These are phyloP conservation scores for Wickerhamomyces strasburgensis DNA, from an alignment of 805 yeast species.

Conservation along the genomic window DNA sequence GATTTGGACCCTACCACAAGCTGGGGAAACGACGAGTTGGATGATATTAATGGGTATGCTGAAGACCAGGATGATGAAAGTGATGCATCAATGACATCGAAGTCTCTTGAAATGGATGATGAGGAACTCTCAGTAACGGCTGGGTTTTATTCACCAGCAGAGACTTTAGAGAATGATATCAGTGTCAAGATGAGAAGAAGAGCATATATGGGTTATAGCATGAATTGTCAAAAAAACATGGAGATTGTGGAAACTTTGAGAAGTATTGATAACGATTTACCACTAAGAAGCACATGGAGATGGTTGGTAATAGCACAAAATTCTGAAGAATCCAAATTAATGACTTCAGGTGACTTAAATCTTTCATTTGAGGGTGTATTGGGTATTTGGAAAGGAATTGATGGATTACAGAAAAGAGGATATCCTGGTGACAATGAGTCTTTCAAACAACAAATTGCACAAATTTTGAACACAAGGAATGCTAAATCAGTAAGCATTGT, in stretches of 20 bases:
- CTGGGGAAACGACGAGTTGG: conserved; percentile 23
- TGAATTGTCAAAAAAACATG: conserved; percentile 61
- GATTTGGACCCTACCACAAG: conserved; percentile 13
- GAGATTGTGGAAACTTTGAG: conserved; percentile 49
- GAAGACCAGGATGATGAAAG: not conserved
- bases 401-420: conserved; percentile 44
- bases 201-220: conserved; percentile 68
- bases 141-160: conserved; percentile 30
- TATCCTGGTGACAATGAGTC: conserved; percentile 28
- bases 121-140: conserved; percentile 20
- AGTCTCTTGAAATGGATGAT: conserved; percentile 14
- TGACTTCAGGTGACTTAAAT: conserved; percentile 68
- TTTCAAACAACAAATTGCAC: conserved; percentile 25
- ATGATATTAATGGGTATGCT: conserved; percentile 28
- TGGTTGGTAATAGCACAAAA: conserved; percentile 78
- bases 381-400: conserved; percentile 83
- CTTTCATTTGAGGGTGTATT: conserved; percentile 83
- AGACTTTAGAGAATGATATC: conserved; percentile 64
- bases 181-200: conserved; percentile 66
- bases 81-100: conserved; percentile 5
- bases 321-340: conserved; percentile 57
- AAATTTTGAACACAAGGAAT: conserved; percentile 30
- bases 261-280: conserved; percentile 47
- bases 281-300: conserved; percentile 78
- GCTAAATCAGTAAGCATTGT: conserved; percentile 26